Percentiles rank a stretch among this genome's conserved stretches.
These are phyloP conservation scores for Coemansia sp. DNA, from an alignment of 192 early-diverging fungal genomes.

Conservation along the genomic window DNA sequence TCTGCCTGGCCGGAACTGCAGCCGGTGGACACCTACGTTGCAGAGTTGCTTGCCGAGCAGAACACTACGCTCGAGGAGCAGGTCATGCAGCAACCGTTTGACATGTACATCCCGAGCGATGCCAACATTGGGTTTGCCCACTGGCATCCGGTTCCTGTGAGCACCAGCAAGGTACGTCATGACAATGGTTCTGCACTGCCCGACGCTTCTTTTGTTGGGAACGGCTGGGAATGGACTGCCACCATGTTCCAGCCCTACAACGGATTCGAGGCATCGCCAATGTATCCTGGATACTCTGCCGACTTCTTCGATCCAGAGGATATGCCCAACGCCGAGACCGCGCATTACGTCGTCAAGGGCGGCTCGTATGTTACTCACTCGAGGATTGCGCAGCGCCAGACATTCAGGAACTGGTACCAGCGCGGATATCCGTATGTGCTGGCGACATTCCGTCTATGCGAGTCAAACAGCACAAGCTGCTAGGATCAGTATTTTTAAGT, in stretches of 20 bases:
- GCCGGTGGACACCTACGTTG: constrained; percentile 19
- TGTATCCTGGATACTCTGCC: constrained; percentile 88
- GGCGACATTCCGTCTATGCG: constrained; percentile 69
- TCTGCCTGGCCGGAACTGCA: neutral
- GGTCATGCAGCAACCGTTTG: constrained; percentile 16
- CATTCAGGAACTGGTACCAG: constrained; percentile 94
- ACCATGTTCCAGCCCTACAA: constrained; percentile 64
- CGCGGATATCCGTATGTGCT: constrained; percentile 81
- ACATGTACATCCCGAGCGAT: constrained; percentile 32
- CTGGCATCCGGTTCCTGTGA: constrained; percentile 62
- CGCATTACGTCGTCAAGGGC: constrained; percentile 82
- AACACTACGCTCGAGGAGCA: neutral
- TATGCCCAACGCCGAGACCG: constrained; percentile 25
- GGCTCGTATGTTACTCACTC: constrained; percentile 88
- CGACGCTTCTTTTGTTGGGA: constrained; percentile 46
- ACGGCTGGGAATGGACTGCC: constrained; percentile 83
- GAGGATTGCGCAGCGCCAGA: constrained; percentile 63
- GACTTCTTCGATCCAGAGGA: constrained; percentile 85
- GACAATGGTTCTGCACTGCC: neutral
- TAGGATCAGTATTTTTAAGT: neutral
- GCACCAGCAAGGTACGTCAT: neutral
- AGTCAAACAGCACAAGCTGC: neutral
- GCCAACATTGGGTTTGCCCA: constrained; percentile 70
- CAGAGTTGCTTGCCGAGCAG: constrained; percentile 10
- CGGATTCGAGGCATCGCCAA: constrained; percentile 61